Evolutionary conservation across 805 yeast species (phyloP).

Genomic region (Myxozyma nipponensis): DNA sequence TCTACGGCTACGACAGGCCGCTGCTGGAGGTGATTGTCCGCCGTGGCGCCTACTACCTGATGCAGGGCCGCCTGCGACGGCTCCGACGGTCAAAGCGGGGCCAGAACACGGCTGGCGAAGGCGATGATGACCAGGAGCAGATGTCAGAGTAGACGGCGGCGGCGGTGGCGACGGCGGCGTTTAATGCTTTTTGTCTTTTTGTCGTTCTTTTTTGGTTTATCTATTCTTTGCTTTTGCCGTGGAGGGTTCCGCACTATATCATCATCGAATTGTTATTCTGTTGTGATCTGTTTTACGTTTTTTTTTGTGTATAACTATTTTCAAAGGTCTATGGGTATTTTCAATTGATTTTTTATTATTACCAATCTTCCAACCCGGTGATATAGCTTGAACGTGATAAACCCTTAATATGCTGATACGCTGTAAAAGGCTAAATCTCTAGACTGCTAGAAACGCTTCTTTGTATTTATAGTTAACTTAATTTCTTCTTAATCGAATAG

Average conservation of each 20-base stretch:
- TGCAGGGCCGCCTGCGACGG: constrained; percentile 72
- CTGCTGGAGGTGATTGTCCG: constrained; percentile 69
- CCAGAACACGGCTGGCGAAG: not conserved
- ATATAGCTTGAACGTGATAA: too few relatives aligned
- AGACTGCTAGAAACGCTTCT: too few relatives aligned
- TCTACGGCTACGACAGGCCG: constrained; percentile 51
- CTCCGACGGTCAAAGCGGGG: constrained; percentile 42
- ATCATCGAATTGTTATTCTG: not conserved
- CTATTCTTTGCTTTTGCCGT: not conserved
- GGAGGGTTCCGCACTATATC: too few relatives aligned
- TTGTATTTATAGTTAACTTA: too few relatives aligned
- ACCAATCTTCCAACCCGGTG: too few relatives aligned
- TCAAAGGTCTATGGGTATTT: not conserved
- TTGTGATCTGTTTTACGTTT: not conserved
- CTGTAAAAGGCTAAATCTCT: too few relatives aligned
- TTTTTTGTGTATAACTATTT: too few relatives aligned
- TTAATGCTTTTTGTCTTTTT: not conserved
- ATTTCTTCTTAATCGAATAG: too few relatives aligned
- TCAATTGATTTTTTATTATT: too few relatives aligned
- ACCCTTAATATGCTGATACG: too few relatives aligned
- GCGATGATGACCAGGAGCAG: not conserved
- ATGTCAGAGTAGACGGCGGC: not conserved
- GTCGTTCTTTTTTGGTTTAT: not conserved
- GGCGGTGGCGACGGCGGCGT: not conserved
- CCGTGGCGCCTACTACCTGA: constrained; percentile 73